These are phyloP conservation scores for Aspergillus saccharolyticus DNA, from an alignment of 495 filamentous ascomycete species.

Conservation along the genomic window DNA sequence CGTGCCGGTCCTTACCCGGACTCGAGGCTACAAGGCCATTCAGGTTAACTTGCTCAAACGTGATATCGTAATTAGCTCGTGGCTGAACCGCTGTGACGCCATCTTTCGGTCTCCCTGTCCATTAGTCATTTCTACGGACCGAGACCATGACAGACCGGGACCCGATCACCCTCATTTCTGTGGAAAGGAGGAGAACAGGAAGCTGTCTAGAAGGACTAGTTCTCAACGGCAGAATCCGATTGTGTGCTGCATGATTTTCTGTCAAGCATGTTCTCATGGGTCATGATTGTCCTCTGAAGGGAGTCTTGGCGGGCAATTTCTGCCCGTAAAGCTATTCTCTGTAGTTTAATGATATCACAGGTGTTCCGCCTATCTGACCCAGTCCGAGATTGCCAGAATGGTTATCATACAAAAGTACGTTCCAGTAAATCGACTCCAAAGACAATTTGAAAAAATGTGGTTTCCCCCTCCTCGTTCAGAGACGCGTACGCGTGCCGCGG, in stretches of 20 bases:
- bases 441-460: constrained; percentile 5
- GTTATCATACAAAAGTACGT: constrained; percentile 35
- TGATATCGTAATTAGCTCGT: background rate
- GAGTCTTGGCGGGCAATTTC: background rate
- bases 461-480: constrained; percentile 9
- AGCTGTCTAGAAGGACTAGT: background rate
- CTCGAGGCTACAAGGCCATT: background rate
- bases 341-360: constrained; percentile 23
- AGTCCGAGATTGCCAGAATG: constrained; percentile 18
- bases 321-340: constrained; percentile 6
- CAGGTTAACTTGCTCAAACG: background rate
- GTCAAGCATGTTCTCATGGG: background rate
- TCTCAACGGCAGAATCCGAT: background rate
- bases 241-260: background rate
- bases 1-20: background rate
- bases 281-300: background rate
- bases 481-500: background rate
- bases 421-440: constrained; percentile 34
- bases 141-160: background rate
- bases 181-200: too few relatives aligned
- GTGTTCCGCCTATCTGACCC: constrained; percentile 15
- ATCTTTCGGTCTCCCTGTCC: background rate
- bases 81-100: background rate
- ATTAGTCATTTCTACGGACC: background rate
- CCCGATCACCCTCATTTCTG: background rate